Evolutionary conservation across 2,329 filamentous ascomycete species (phyloP), one percentile per base, ranked within the genome.

Genomic region (Cordyceps tenuipes): DNA sequence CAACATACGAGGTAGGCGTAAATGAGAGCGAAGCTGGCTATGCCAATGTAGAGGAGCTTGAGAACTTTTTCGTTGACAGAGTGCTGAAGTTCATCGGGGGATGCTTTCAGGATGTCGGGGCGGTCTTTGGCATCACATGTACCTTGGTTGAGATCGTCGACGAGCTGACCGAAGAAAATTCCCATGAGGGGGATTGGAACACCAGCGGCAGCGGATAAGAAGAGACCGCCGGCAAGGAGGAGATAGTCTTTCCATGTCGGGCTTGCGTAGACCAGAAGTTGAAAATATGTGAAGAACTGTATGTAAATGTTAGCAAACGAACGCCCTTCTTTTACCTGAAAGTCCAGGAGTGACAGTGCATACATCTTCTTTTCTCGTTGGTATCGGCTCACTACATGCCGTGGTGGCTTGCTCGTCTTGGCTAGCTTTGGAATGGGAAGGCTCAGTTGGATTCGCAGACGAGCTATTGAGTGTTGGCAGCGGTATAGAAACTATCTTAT

Each of bases 1-100:
- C 85, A 89, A 64, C 80, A 86, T 10, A 82, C 75, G 34, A 85
- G 77, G 67, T 89, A 82, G 58, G 78, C 71, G 69, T 89, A 90
- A 64, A 89, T 86, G 61, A 82, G 73, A 44, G 78, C 76, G 64
- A 89, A 85, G 62, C 82, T 80, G 31, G 79, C 85, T 61, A 87
- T 81, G 21, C 82, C 82, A 43, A 89, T 77, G 67, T 86, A 87
- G 15, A 87, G 79, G 23, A 89, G 75, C 52, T 80, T 65, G 68
- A 88, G 69, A 44, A 90, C 81, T 66, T 84, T 86, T 54, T 73
- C 67, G 68, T 84, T 79, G 63, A 86, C 77, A 31, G 69, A 69
- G 44, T 66, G 63, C 61, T 81, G 74, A 46, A 77, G 72, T 39
- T 67, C 50, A 10, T 66, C 60, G 23, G 68, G 63, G 4, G 66